Conservation (phyloP, 805 yeast species). For the Lachancea sp. region DNA sequence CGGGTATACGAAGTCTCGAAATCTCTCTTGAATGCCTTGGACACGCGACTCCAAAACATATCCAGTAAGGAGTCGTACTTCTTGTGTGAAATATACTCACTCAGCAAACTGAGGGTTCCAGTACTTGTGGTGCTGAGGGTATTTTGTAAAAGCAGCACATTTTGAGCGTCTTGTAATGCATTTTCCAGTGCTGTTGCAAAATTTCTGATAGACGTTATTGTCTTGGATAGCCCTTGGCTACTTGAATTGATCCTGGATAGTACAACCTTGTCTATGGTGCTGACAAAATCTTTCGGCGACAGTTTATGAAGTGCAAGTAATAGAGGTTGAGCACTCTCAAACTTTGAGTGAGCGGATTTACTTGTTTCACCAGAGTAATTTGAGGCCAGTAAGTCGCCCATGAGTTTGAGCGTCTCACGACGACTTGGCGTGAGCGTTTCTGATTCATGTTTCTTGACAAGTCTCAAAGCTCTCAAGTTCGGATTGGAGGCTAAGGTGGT, state of each 20-base stretch:
- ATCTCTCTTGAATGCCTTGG: slow-evolving; percentile 25
- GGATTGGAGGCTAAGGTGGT: slow-evolving; percentile 22
- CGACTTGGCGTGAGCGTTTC: slow-evolving; percentile 17
- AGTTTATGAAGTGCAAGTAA: slow-evolving; percentile 15
- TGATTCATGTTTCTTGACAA: slow-evolving; percentile 22
- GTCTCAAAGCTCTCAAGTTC: slow-evolving; percentile 22
- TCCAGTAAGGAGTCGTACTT: slow-evolving; percentile 10
- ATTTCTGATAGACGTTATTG: slow-evolving; percentile 27
- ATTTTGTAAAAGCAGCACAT: slow-evolving; percentile 14
- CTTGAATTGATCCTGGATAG: slow-evolving; percentile 15
- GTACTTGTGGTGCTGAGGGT: slow-evolving; percentile 14
- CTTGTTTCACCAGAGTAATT: slow-evolving; percentile 12
- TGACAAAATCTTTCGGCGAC: slow-evolving; percentile 22
- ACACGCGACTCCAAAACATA: slow-evolving; percentile 25
- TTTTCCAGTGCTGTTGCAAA: slow-evolving; percentile 22
- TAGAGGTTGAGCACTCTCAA: slow-evolving; percentile 9
- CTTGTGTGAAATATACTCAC: slow-evolving; percentile 17
- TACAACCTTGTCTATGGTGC: slow-evolving; percentile 21
- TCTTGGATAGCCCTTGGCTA: slow-evolving; percentile 20
- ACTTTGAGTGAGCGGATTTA: slow-evolving; percentile 7
- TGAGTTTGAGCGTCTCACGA: slow-evolving; percentile 17
- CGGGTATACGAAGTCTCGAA: slow-evolving; percentile 28
- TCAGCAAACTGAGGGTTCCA: slow-evolving; percentile 13
- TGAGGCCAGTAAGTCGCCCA: slow-evolving; percentile 14
- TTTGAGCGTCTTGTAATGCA: slow-evolving; percentile 13